Evolutionary conservation across 106 monocot species (phyloP), one percentile per base, ranked within the genome.

Genomic region (Dendrobium catenatum): DNA sequence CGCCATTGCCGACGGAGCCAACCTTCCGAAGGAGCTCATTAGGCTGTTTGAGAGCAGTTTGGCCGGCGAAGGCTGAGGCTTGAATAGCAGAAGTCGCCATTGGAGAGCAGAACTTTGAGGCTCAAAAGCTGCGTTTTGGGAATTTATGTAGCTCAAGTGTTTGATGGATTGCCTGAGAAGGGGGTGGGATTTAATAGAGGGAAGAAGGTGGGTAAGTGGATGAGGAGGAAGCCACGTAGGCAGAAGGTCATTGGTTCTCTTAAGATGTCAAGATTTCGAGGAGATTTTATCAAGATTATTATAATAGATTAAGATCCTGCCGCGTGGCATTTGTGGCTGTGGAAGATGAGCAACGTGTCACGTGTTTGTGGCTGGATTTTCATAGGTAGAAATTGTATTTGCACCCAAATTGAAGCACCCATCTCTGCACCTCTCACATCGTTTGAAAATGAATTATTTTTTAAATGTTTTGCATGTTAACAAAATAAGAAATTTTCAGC

Each of bases 11-110:
- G 18, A 78, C 59, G 78, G 80, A 77, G 33, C 87, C 87, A 67
- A 87, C 90, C 83, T 84, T 89, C 84, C 89, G 81, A 41, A 88
- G 82, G 73, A 93, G 89, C 68, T 92, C 89, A 55, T 85, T 86
- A 51, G 79, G 81, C 76, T 79, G 80, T 85, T 82, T 86, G 22
- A 90, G 77, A 37, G 70, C 81, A 0, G 85, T 90, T 80, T 93
- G 93, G 77, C 95, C 95, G 55, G 82, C 84, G 84, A 95, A 93
- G 43, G 87, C 75, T 0, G 95, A 89, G 13, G 44, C 82, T 27
- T 90, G 94, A 82, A 93, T 78, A 4, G 95, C 89, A 9, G 93
- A 93, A 79, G 89, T 82, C 2, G 91, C 91, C 95, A 95, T 95
- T 67, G 42, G 44, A 58, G 37, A 33, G 51, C 16, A 1, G 8